phyloP scores from a whole-genome alignment of 176 grass and related monocot genomes.

The Carex scoparia region DNA sequence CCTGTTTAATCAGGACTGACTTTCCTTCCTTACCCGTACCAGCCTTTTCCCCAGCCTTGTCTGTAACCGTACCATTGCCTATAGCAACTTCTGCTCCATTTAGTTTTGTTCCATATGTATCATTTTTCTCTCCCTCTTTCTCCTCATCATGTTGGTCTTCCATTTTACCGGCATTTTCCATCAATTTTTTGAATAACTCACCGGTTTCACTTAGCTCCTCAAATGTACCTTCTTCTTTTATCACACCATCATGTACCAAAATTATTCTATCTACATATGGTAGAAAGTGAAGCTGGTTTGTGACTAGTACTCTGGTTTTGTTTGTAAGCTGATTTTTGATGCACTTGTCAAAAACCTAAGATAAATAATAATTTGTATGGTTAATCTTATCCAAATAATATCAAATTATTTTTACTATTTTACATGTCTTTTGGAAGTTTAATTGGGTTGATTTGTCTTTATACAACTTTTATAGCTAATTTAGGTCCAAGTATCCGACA shows the following conservation, averaged over 20 bases:
- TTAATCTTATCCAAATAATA: background rate
- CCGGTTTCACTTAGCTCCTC: conserved; percentile 85
- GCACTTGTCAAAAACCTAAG: conserved; percentile 98
- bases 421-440: background rate
- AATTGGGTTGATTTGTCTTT: background rate
- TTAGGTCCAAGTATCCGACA: too few relatives aligned
- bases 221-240: conserved; percentile 97
- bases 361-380: background rate
- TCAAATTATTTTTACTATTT: background rate
- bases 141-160: conserved; percentile 79
- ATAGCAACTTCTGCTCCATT: conserved; percentile 40
- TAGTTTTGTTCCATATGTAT: conserved; percentile 31
- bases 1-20: conserved; percentile 93
- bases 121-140: conserved; percentile 50
- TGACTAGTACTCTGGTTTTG: conserved; percentile 97
- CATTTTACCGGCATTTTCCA: conserved; percentile 99
- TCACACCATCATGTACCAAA: conserved; percentile 77
- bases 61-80: conserved; percentile 29
- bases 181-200: conserved; percentile 80
- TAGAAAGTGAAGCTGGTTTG: conserved; percentile 97
- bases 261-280: conserved; percentile 92
- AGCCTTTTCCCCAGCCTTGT: conserved; percentile 42
- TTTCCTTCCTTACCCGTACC: conserved; percentile 72
- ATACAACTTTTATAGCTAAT: background rate
- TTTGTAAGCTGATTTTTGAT: conserved; percentile 79